Conservation (phyloP, 1,284 basidiomycete genomes). For the Naganishia liquefaciens region DNA sequence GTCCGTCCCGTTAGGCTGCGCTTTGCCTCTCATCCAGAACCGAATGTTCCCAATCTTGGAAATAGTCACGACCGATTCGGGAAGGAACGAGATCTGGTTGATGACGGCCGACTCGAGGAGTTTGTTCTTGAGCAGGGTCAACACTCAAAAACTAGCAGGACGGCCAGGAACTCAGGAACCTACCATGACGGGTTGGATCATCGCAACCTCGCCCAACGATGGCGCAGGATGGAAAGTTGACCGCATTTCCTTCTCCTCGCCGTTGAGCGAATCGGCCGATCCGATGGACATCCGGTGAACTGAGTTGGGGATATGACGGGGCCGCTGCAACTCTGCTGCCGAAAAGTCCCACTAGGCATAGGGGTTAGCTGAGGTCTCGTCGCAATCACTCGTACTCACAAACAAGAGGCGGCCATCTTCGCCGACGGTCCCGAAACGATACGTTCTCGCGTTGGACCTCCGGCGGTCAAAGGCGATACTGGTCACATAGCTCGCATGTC, state of each 20-base stretch:
- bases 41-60: constrained; percentile 72
- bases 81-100: constrained; percentile 68
- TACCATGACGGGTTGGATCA: constrained; percentile 86
- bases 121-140: constrained; percentile 63
- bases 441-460: constrained; percentile 79
- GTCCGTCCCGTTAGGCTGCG: constrained; percentile 6
- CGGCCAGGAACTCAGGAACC: constrained; percentile 46
- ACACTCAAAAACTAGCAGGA: constrained; percentile 11
- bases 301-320: constrained; percentile 47
- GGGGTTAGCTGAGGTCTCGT: background rate
- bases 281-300: constrained; percentile 42
- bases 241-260: constrained; percentile 38
- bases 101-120: constrained; percentile 74
- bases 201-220: constrained; percentile 81
- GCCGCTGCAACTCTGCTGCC: constrained; percentile 55
- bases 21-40: constrained; percentile 68
- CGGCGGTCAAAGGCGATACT: constrained; percentile 84
- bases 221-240: constrained; percentile 74
- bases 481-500: constrained; percentile 91
- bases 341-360: constrained; percentile 83
- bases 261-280: constrained; percentile 52
- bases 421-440: constrained; percentile 87
- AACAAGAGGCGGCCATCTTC: constrained; percentile 91
- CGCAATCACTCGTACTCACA: constrained; percentile 55
- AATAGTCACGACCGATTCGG: constrained; percentile 72